A percentile compares a stretch with the other conserved stretches of the same genome.
phyloP scores from a whole-genome alignment of 805 yeast species.

The Priceomyces fermenticarens region DNA sequence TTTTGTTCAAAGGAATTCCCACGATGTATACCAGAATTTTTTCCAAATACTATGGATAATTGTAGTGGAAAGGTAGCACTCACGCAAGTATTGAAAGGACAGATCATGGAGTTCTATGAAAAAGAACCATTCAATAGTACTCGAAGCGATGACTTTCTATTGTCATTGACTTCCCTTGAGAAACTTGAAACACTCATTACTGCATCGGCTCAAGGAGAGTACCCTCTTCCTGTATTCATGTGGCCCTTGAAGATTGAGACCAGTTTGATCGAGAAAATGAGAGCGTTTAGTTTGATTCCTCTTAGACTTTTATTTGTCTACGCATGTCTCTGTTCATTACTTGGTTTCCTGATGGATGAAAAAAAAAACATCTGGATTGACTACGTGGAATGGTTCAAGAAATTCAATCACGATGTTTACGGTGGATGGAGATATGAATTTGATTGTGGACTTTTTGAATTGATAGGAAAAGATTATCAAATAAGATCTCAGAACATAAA shows the following conservation, averaged over 20 bases:
- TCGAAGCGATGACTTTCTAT: constrained; percentile 2
- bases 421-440: constrained; percentile 12
- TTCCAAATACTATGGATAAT: background rate
- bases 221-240: constrained; percentile 31
- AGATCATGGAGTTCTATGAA: constrained; percentile 4
- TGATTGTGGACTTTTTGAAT: constrained; percentile 11
- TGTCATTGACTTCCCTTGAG: constrained; percentile 5
- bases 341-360: constrained; percentile 17
- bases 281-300: constrained; percentile 21
- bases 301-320: constrained; percentile 21
- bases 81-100: constrained; percentile 1
- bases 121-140: constrained; percentile 2
- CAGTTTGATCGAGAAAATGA: constrained; percentile 16
- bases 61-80: background rate
- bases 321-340: constrained; percentile 16
- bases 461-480: background rate
- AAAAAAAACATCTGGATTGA: constrained; percentile 27
- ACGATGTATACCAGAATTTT: background rate
- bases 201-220: constrained; percentile 12
- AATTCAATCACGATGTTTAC: constrained; percentile 7
- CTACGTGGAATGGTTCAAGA: constrained; percentile 14
- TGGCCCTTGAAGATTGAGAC: constrained; percentile 19
- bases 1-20: background rate
- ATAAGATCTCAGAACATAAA: too few species aligned
- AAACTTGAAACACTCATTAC: constrained; percentile 12